Conservation (phyloP, 768 basidiomycete genomes). For the Naematelia encephala region DNA sequence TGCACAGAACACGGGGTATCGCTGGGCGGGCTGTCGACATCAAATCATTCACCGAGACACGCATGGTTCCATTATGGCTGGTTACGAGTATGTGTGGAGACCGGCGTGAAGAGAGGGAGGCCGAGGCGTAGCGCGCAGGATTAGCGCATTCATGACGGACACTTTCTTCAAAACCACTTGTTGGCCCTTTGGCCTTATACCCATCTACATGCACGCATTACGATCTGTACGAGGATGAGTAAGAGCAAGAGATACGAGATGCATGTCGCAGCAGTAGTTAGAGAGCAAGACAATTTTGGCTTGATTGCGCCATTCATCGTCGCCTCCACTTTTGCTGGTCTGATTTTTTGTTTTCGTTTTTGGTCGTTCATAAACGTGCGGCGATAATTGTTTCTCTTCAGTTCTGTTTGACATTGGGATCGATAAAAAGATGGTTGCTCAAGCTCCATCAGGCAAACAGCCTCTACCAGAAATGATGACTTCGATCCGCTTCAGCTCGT, state of each 20-base stretch:
- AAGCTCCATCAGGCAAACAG: constrained; percentile 41
- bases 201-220: neutral
- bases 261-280: too few relatives aligned
- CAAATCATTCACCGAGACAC: too few relatives aligned
- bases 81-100: too few relatives aligned
- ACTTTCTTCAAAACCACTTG: neutral
- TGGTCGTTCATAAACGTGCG: neutral
- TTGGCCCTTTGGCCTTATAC: neutral
- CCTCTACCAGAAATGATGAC: constrained; percentile 52
- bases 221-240: neutral
- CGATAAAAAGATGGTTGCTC: constrained; percentile 33
- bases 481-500: constrained; percentile 50
- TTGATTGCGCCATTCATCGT: neutral
- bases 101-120: too few relatives aligned
- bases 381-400: too few relatives aligned
- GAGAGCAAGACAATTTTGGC: too few relatives aligned
- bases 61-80: too few relatives aligned
- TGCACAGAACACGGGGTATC: too few relatives aligned
- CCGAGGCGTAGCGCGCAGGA: neutral
- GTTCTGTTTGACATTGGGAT: too few relatives aligned
- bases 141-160: neutral
- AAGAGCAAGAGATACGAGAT: too few relatives aligned
- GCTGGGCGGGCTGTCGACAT: too few relatives aligned
- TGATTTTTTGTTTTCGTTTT: neutral
- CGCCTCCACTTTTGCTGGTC: neutral